Evolutionary conservation across 2,329 filamentous ascomycete genomes (phyloP).

Genomic region (Monilinia vaccinii-corymbosi): DNA sequence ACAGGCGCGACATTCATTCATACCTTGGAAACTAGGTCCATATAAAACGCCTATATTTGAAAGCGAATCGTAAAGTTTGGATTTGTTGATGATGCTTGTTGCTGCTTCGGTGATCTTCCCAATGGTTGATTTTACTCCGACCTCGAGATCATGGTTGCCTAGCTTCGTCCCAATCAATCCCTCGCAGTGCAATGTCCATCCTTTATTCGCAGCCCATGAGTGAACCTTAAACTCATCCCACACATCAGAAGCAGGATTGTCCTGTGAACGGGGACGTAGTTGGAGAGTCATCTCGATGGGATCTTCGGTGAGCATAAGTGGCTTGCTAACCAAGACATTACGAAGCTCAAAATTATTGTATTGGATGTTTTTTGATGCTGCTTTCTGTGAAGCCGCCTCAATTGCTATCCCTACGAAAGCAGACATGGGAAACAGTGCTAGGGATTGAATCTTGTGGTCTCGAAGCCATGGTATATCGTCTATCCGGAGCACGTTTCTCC

Average conservation of each 20-base stretch:
- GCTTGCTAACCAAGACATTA: constrained; percentile 1
- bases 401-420: constrained; percentile 28
- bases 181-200: constrained; percentile 42
- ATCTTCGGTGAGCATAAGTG: constrained; percentile 17
- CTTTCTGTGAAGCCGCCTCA: constrained; percentile 22
- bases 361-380: constrained; percentile 21
- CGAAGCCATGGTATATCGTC: constrained; percentile 14
- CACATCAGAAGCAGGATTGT: constrained; percentile 19
- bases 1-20: constrained; percentile 10
- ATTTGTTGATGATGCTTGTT: not conserved
- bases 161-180: constrained; percentile 25
- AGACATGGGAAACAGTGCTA: constrained; percentile 26
- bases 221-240: constrained; percentile 11
- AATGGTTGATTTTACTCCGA: not conserved
- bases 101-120: not conserved
- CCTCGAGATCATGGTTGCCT: not conserved
- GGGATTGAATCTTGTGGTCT: constrained; percentile 41
- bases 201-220: constrained; percentile 3
- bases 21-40: constrained; percentile 36
- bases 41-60: constrained; percentile 37
- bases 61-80: constrained; percentile 8
- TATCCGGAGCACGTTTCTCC: constrained; percentile 6
- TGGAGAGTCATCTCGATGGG: constrained; percentile 43
- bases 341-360: constrained; percentile 29
- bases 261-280: constrained; percentile 36